Evolutionary conservation across 768 basidiomycete species (phyloP), one percentile per base, ranked within the genome.

Genomic region (Rhodosporidiobolus sp.): DNA sequence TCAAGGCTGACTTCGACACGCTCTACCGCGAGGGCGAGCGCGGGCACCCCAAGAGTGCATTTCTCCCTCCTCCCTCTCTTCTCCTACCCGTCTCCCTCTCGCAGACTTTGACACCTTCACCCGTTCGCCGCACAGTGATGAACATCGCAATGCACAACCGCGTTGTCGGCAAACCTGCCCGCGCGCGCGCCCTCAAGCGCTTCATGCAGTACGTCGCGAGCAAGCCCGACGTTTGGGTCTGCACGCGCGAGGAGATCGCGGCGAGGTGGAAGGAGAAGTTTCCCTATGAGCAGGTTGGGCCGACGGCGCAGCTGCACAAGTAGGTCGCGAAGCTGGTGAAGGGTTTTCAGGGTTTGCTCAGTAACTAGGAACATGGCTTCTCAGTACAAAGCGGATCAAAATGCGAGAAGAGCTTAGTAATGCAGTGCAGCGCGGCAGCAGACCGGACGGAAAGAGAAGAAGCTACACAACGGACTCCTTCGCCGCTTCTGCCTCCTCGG

Each of bases 121-220:
- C n/a, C n/a, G n/a, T n/a, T n/a, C n/a, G n/a, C n/a, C 45, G 45
- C 45, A 19, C 48, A 43, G 43, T 60, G n/a, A 64, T 70, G 77
- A 77, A 77, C 19, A 70, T 79, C 59, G 78, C 77, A 7, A 75
- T 79, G 67, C 78, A 79, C 70, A 77, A 75, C 52, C 76, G 78
- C 16, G 65, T 79, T 38, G 55, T 78, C 56, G 68, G 78, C 57
- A 79, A 79, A 30, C 57, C 63, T 10, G 70, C 55, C 19, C 56
- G 70, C 20, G 43, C 54, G 1, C 46, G 45, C 35, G 65, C 55
- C 4, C 59, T 66, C 49, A 60, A 52, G 56, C 77, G 77, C 28
- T 67, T 72, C 61, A 72, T 72, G 70, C 30, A 67, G 70, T 63
- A 72, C 65, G 32, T 72, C 45, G 32, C 28, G 54, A 22, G 9